Evolutionary conservation across 768 basidiomycete genomes (phyloP), one percentile per base, ranked within the genome.

Genomic region (Termitomyces sp.): DNA sequence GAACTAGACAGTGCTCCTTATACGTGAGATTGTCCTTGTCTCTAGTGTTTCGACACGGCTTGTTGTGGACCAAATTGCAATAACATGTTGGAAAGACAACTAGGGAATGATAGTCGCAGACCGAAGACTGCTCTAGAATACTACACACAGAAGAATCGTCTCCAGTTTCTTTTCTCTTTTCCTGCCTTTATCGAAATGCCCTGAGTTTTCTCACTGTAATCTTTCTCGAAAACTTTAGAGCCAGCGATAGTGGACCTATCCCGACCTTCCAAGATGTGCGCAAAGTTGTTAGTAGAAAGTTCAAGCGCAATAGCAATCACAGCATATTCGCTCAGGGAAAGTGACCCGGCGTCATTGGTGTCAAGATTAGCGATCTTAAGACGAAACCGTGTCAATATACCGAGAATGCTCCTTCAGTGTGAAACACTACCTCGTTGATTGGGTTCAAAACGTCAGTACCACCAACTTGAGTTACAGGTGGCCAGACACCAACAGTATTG

Each of bases 311-410:
- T 29, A 29, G 29, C 29, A 3, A 29, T 29, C 29, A 6, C 29
- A 29, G 29, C 3, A 29, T 3, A 29, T 29, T 29, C 29, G 29
- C 6, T 29, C 29, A 29, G 6, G 1, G 73, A 72, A 2, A 70
- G 64, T 39, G 69, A 68, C 2, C 66, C 29, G 29, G 6, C 29
- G 29, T 29, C 29, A 29, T 29, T 29, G 29, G 6, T 29, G 29
- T 29, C 69, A 34, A 74, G 61, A 50, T 75, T 74, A 0, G 67
- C 66, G 24, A 75, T 74, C 72, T 73, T 33, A 1, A 41, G 28
- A n/a, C 16, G 20, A 8, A 15, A 16, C 34, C 22, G 18, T 44
- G n/a, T 56, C 29, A 29, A 29, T 29, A 29, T 29, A 3, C 29
- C 6, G 6, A 29, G 6, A 29, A 6, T 29, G 29, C 6, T 29